Evolutionary conservation across 768 basidiomycete species (phyloP).

Genomic region (Lyophyllum atratum): DNA sequence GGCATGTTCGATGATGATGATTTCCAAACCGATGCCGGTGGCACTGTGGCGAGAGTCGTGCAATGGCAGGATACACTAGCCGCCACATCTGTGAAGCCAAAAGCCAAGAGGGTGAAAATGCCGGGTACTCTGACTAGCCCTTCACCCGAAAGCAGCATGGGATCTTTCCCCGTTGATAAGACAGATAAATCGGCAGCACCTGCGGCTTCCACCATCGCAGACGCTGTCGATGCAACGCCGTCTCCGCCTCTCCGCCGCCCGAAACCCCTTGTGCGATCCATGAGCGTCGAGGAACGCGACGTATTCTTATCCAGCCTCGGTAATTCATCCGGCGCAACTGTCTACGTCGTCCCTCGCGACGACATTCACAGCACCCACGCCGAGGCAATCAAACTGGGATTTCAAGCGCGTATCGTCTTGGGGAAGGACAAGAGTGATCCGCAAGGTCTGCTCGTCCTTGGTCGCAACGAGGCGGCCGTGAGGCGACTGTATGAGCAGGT

Average conservation of each 20-base stretch:
- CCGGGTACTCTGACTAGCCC: constrained; percentile 58
- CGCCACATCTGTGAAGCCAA: constrained; percentile 23
- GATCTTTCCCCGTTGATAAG: constrained; percentile 14
- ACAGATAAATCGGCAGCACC: constrained; percentile 1
- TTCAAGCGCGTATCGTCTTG: constrained; percentile 42
- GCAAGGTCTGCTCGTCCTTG: constrained; percentile 54
- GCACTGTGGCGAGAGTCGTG: constrained; percentile 31
- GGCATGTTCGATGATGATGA: constrained; percentile 38
- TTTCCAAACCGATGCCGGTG: constrained; percentile 27
- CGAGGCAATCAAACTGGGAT: constrained; percentile 44
- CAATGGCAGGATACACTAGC: constrained; percentile 34
- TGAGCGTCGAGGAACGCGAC: constrained; percentile 56
- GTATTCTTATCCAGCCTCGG: constrained; percentile 49
- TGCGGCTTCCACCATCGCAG: not conserved
- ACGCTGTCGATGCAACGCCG: constrained; percentile 6
- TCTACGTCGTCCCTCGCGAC: constrained; percentile 47
- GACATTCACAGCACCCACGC: constrained; percentile 43
- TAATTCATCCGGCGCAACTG: constrained; percentile 43
- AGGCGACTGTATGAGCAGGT: constrained; percentile 38
- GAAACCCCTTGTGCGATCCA: constrained; percentile 42
- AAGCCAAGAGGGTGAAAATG: constrained; percentile 39
- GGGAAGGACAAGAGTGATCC: constrained; percentile 33
- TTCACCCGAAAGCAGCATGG: constrained; percentile 42
- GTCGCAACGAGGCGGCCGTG: constrained; percentile 49
- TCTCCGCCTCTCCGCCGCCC: constrained; percentile 12